Percentiles rank a stretch among this genome's conserved stretches.
These are phyloP conservation scores for Malus hybrid DNA, from an alignment of 331 rosid species.

Conservation along the genomic window DNA sequence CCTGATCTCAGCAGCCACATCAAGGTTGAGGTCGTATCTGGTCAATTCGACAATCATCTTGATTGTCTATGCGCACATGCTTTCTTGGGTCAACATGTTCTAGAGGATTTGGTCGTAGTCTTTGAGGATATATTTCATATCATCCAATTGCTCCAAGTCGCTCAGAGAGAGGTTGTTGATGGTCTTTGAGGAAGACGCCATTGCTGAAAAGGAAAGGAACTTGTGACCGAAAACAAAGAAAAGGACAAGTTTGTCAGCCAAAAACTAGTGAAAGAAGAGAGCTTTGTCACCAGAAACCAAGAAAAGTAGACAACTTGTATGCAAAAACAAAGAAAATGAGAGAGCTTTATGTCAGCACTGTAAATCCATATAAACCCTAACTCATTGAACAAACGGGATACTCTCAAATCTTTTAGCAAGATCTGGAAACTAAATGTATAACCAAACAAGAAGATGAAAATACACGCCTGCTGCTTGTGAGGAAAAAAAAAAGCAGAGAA, in stretches of 20 bases:
- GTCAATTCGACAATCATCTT: not conserved
- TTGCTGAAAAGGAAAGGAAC: not conserved
- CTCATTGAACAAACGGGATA: too few relatives aligned
- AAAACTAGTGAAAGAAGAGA: not conserved
- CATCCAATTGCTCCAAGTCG: not conserved
- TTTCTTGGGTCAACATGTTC: not conserved
- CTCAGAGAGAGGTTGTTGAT: not conserved
- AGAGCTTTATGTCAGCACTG: too few relatives aligned
- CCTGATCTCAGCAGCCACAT: not conserved
- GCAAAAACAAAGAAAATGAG: not conserved
- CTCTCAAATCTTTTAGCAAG: too few relatives aligned
- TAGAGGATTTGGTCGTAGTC: not conserved
- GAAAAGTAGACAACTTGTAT: not conserved
- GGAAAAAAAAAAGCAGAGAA: too few relatives aligned
- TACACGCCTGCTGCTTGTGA: too few relatives aligned
- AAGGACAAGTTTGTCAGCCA: too few relatives aligned
- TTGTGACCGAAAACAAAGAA: not conserved
- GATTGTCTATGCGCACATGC: not conserved
- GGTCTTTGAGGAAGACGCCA: not conserved
- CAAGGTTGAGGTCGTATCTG: not conserved
- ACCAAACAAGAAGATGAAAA: too few relatives aligned
- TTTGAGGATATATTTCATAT: not conserved
- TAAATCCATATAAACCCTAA: too few relatives aligned
- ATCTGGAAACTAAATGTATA: too few relatives aligned
- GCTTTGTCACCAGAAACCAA: not conserved